Conservation (phyloP, 768 basidiomycete genomes). For the Leccinum subgranulosum region DNA sequence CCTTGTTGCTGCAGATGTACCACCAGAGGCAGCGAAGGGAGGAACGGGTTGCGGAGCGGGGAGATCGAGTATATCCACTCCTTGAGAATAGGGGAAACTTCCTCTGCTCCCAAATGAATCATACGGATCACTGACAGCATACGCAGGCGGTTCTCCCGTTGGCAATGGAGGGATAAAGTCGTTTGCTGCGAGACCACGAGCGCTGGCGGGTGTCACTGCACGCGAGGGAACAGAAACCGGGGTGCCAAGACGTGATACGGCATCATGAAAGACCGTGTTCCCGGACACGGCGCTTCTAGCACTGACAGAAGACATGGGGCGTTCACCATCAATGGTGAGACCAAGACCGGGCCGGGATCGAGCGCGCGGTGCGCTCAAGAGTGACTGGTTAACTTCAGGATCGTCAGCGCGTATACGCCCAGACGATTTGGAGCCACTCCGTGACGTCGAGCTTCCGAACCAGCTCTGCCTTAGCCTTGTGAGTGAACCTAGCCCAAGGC, state of each 20-base stretch:
- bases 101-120: conserved; percentile 23
- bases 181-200: conserved; percentile 15
- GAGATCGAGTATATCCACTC: conserved; percentile 49
- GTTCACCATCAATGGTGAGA: conserved; percentile 37
- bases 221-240: conserved; percentile 41
- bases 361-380: conserved; percentile 27
- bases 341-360: conserved; percentile 36
- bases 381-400: conserved; percentile 41
- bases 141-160: conserved; percentile 29
- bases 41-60: conserved; percentile 58
- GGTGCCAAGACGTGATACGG: conserved; percentile 44
- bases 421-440: conserved; percentile 28
- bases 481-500: conserved; percentile 48
- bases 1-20: conserved; percentile 25
- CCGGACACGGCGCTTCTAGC: conserved; percentile 51
- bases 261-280: conserved; percentile 62
- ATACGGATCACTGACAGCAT: conserved; percentile 30
- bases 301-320: conserved; percentile 61
- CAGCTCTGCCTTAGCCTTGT: conserved; percentile 55
- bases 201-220: conserved; percentile 44
- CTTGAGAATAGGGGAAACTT: conserved; percentile 26
- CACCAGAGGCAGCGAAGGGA: conserved; percentile 44
- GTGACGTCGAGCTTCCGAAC: conserved; percentile 43
- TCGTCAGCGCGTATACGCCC: conserved; percentile 38
- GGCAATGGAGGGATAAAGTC: conserved; percentile 17